Base-by-base conservation (phyloP, 2,329 filamentous ascomycete species). In the Tympanopsis confertula region DNA sequence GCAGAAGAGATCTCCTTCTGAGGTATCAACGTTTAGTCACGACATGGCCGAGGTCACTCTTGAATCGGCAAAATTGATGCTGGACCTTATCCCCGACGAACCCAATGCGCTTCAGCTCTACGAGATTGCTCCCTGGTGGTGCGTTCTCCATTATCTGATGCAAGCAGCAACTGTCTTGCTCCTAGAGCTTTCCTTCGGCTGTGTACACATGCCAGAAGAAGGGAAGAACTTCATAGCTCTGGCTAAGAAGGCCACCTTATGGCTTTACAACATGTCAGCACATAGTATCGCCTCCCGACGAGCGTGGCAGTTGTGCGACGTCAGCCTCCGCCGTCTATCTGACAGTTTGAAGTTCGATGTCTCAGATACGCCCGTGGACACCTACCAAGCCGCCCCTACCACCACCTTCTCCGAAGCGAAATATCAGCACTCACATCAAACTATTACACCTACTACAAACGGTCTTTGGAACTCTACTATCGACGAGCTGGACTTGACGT, bases 261-360 rank as follows among this genome's bases (percentile, higher is more conserved):
- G 56, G 54, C 42, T 62, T 10, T 45, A 47, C 4, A 42, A 42
- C 5, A 53, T 62, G 49, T 45, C 51, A 1, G 22, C 26, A 4
- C 52, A 47, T 5, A 54, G 52, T 24, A 41, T 39, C 18, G 48
- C 56, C 35, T 55, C 57, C 4, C 35, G 40, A 26, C 49, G 53
- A 14, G 57, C 56, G 15, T 56, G 53, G 15, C 30, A 33, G 30
- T 33, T 33, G 12, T 33, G 30, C 30, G 30, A 33, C 17, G 17
- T 13, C 10, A 33, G 17, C 20, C 46, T 59, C 30, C 55, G 56
- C 13, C 53, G 52, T 19, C 50, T 59, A 10, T 48, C 55, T 15
- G 20, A 35, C 7, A 55, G 56, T 14, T 53, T 58, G 53, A 46
- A 53, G 20, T 53, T 53, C 39, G 56, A 59, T 26, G 35, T 57